Evolutionary conservation across 257 asterid genomes (phyloP).

Genomic region (Ballota nigra): DNA sequence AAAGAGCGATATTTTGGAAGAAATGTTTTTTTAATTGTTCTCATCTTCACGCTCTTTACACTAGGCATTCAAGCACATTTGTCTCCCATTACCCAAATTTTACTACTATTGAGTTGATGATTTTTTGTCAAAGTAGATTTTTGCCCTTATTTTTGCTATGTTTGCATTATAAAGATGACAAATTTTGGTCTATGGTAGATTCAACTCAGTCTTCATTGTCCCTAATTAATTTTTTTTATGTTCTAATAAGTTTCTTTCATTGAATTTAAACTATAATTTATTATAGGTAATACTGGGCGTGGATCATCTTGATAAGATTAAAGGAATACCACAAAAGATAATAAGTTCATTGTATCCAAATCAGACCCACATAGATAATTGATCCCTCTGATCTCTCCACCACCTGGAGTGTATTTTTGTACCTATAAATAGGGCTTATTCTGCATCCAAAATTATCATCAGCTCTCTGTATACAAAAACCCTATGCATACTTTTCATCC

Average conservation of each 20-base stretch:
- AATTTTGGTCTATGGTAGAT: neutral
- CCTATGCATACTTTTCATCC: too few species aligned
- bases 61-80: neutral
- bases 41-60: constrained; percentile 8
- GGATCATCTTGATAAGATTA: constrained; percentile 95
- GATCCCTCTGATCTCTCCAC: too few species aligned
- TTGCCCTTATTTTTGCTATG: constrained; percentile 5
- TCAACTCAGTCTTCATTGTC: neutral
- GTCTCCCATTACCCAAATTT: neutral
- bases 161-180: neutral
- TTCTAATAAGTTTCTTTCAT: neutral
- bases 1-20: constrained; percentile 80
- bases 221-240: constrained; percentile 7
- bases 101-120: constrained; percentile 5
- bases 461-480: too few species aligned
- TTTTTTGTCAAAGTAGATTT: neutral
- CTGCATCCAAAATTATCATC: too few species aligned
- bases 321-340: constrained; percentile 95
- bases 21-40: constrained; percentile 49
- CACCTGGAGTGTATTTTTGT: too few species aligned
- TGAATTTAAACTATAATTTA: constrained; percentile 1
- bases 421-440: too few species aligned
- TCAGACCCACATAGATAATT: too few species aligned
- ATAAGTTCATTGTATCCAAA: too few species aligned
- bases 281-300: constrained; percentile 91